phyloP scores from a whole-genome alignment of 1,284 basidiomycete genomes.

The Gomphus bonarii region DNA sequence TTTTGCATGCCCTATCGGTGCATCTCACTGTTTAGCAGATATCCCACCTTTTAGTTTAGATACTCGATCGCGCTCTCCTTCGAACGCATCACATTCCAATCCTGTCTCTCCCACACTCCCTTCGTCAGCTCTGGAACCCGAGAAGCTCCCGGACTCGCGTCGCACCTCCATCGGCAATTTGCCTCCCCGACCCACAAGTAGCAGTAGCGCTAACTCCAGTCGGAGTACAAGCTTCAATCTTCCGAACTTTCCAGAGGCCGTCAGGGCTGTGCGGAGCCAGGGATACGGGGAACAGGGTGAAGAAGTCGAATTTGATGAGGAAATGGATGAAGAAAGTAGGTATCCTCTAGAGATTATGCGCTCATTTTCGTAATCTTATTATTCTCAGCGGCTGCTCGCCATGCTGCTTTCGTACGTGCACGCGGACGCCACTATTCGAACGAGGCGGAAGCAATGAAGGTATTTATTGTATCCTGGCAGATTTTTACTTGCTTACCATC shows the following conservation, averaged over 20 bases:
- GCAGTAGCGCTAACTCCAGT: constrained; percentile 56
- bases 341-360: constrained; percentile 11
- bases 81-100: constrained; percentile 11
- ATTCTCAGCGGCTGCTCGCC: constrained; percentile 61
- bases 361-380: not conserved
- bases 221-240: constrained; percentile 78
- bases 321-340: constrained; percentile 81
- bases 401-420: constrained; percentile 74
- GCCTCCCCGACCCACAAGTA: constrained; percentile 38
- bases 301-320: constrained; percentile 65
- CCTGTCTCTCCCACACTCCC: constrained; percentile 24
- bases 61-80: constrained; percentile 6
- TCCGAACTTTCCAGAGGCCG: constrained; percentile 43
- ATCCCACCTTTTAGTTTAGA: constrained; percentile 18
- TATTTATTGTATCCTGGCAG: constrained; percentile 21
- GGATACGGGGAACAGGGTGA: constrained; percentile 39
- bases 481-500: constrained; percentile 8
- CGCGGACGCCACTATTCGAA: constrained; percentile 83
- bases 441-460: constrained; percentile 89
- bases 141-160: constrained; percentile 58
- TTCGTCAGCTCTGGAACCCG: constrained; percentile 40
- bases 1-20: not conserved
- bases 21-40: constrained; percentile 10
- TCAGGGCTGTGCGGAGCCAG: constrained; percentile 39
- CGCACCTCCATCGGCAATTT: constrained; percentile 60